Evolutionary conservation across 441 rosid genomes (phyloP), one percentile per base, ranked within the genome.

Genomic region (Mallotus japonicus): DNA sequence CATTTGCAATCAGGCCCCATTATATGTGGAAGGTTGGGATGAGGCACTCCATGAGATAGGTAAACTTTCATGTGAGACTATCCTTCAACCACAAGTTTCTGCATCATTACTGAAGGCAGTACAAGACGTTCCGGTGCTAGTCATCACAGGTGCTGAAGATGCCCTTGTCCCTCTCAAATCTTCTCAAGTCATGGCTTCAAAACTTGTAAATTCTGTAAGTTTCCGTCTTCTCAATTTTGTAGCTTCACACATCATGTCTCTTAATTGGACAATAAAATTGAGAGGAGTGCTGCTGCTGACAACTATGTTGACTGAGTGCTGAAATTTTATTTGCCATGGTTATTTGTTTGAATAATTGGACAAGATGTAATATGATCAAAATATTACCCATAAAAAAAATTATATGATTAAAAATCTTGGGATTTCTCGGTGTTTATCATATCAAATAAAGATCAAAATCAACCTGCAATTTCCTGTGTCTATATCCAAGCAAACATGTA

Each of bases 1-100:
- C 13, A 44, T 69, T 44, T 65, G 64, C 70, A 75, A 69, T 72
- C 81, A 94, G 97, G 95, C 91, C 8, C 99, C 97, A 1, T 81
- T 95, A 56, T 87, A 87, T 58, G 87, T 89, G 14, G 96, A 91
- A 84, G 97, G 99, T 72, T 95, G 99, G 99, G 97, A 95, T 69
- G 97, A 95, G 81, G 97, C 98, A 61, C 90, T 92, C 65, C 96
- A 91, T 62, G 99, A 95, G 85, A 88, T 95, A 59, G 93, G 99
- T 55, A 88, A 87, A 85, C 84, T 92, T 75, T 95, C 99, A 22
- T 75, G 87, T 16, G 97, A 95, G 83, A 90, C 89, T 11, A 82
- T 92, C 74, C 91, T 95, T 72, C 79, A 92, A 54, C 83, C 87
- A 22, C 92, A 89, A 71, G 73, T 60, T n/a, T 89, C 89, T 34